Evolutionary conservation across 1,284 basidiomycete genomes (phyloP), one percentile per base, ranked within the genome.

Genomic region (Sparassis latifolia): DNA sequence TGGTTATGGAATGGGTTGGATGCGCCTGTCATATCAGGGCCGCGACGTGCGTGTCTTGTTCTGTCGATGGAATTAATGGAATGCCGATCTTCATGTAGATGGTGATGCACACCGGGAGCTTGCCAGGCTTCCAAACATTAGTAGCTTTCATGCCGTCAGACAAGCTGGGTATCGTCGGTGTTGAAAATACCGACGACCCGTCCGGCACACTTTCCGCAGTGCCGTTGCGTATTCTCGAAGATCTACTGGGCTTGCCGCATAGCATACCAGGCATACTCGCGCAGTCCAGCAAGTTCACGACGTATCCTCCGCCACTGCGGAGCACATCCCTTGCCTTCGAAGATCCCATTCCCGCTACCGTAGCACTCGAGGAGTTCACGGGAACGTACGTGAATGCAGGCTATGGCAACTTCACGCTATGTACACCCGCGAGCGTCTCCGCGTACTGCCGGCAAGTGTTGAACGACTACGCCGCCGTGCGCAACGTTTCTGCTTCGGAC

Each of bases 151-250:
- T 63, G 10, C 60, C 62, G 4, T 2, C 33, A 10, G 67, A 71
- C 42, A 68, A 68, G 30, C 55, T 77, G 3, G 76, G 68, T 1
- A 59, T 75, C 12, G 65, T 75, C n/a, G 58, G 66, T 0, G 63
- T 78, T 1, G 68, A 69, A 4, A 77, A 78, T 51, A 58, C 57
- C 10, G 73, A 76, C 45, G 67, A 60, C 9, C 66, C 64, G 43
- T 68, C 67, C 2, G 38, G 48, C 4, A 60, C 57, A 9, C 58
- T 72, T 20, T 42, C 65, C 3, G 64, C 68, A 35, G 57, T 62
- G 33, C 43, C 54, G 0, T 53, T 48, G n/a, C 47, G 50, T 10
- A 32, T 60, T 44, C 32, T 60, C 10, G 53, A 61, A 35, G 52
- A 59, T 12, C 51, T 56, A 1, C 46, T 62, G 5, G 60, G 45